A percentile compares a stretch with the other conserved stretches of the same genome.
Conservation (phyloP, 1,139 yeast species). For the Hansenula sp. region DNA sequence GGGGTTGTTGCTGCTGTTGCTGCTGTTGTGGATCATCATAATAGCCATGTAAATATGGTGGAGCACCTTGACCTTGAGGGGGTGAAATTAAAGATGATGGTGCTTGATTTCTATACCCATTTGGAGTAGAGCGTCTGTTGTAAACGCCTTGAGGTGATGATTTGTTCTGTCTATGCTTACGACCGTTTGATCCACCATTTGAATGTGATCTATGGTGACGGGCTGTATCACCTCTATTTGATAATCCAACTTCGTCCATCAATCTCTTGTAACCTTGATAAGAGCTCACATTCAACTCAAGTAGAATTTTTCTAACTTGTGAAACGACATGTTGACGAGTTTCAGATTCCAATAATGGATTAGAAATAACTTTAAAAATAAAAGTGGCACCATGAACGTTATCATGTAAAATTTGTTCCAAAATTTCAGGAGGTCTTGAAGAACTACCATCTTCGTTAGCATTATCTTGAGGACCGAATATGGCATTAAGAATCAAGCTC, state of each 20-base stretch:
- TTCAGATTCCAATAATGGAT: conserved; percentile 53
- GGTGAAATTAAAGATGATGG: conserved; percentile 1
- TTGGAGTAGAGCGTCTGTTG: conserved; percentile 16
- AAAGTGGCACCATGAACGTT: conserved; percentile 80
- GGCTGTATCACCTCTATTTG: conserved; percentile 17
- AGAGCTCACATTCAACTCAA: conserved; percentile 49
- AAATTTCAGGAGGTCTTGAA: conserved; percentile 29
- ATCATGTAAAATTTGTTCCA: conserved; percentile 53
- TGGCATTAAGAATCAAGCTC: conserved; percentile 53
- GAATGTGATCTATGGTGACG: conserved; percentile 22
- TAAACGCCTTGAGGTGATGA: conserved; percentile 13
- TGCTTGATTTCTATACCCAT: conserved; percentile 8
- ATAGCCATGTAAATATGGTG: conserved; percentile 7
- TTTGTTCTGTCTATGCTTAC: conserved; percentile 14
- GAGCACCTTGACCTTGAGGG: conserved; percentile 4
- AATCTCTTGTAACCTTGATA: conserved; percentile 78
- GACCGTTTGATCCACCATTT: conserved; percentile 13
- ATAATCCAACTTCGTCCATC: conserved; percentile 88
- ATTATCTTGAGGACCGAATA: conserved; percentile 47
- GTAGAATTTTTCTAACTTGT: conserved; percentile 58
- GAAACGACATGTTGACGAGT: conserved; percentile 55
- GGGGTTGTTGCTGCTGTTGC: background rate
- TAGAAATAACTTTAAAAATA: conserved; percentile 70
- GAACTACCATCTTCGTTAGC: conserved; percentile 9
- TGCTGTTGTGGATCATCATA: conserved; percentile 6